Conservation (phyloP, 116 monocot genomes). For the Posidonia oceanica region DNA sequence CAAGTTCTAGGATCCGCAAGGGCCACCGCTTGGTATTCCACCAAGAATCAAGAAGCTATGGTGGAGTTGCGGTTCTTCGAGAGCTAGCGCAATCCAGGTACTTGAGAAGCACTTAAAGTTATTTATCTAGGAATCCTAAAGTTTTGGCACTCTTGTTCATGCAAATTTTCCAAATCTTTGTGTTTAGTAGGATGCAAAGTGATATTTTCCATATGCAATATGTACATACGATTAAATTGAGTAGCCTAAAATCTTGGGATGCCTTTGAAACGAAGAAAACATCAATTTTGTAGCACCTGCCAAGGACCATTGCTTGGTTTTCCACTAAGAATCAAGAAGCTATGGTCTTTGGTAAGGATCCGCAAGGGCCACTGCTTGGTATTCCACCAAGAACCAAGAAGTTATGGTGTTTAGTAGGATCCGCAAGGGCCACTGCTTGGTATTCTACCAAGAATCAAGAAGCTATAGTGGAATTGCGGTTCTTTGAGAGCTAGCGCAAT, state of each 20-base stretch:
- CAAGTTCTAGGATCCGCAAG: conserved; percentile 88
- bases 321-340: too few relatives aligned
- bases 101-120: too few relatives aligned
- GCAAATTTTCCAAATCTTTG: too few relatives aligned
- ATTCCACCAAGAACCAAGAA: conserved; percentile 58
- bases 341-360: conserved; percentile 26
- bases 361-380: conserved; percentile 84
- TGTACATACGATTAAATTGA: too few relatives aligned
- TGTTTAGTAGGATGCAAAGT: too few relatives aligned
- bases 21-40: conserved; percentile 83
- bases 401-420: conserved; percentile 37
- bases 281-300: too few relatives aligned
- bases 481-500: conserved; percentile 60
- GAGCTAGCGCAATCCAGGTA: conserved; percentile 20
- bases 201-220: too few relatives aligned
- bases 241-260: too few relatives aligned
- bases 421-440: conserved; percentile 85
- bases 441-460: conserved; percentile 61
- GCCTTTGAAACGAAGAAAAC: too few relatives aligned
- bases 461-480: conserved; percentile 85
- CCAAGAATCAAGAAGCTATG: conserved; percentile 68
- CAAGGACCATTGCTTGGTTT: too few relatives aligned
- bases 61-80: conserved; percentile 88
- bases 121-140: too few relatives aligned
- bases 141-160: too few relatives aligned